phyloP scores from a whole-genome alignment of 805 yeast genomes.

The Ogataea thermomethanolica region DNA sequence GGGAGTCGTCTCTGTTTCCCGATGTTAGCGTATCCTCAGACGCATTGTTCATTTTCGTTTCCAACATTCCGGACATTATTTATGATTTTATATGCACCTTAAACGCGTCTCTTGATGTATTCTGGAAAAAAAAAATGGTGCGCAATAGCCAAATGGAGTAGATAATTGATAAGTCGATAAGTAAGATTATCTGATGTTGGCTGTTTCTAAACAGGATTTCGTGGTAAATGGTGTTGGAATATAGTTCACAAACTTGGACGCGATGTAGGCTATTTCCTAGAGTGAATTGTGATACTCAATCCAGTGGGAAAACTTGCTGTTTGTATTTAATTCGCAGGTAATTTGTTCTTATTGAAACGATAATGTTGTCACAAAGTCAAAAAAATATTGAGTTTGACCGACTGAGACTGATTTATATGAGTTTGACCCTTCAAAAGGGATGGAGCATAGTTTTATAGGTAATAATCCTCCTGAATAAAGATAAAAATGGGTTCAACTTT shows the following conservation, averaged over 20 bases:
- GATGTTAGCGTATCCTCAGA: slow-evolving; percentile 22
- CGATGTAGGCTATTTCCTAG: background rate
- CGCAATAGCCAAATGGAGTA: slow-evolving; percentile 12
- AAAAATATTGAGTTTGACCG: slow-evolving; percentile 1
- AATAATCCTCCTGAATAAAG: slow-evolving; percentile 14
- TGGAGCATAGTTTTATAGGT: slow-evolving; percentile 11
- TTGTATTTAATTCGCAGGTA: slow-evolving; percentile 2
- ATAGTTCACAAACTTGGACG: no score
- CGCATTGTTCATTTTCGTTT: slow-evolving; percentile 13
- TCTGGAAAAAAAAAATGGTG: slow-evolving; percentile 3
- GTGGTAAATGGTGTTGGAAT: no score
- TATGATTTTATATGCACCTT: slow-evolving; percentile 3
- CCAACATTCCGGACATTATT: slow-evolving; percentile 6
- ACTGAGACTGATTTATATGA: slow-evolving; percentile 4
- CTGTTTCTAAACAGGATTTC: background rate
- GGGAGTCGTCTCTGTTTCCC: slow-evolving; percentile 4
- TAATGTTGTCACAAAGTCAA: slow-evolving; percentile 3
- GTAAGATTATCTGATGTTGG: background rate
- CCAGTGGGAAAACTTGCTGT: slow-evolving; percentile 9
- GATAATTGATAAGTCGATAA: slow-evolving; percentile 9
- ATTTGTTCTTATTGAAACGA: slow-evolving; percentile 2
- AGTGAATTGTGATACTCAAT: slow-evolving; percentile 1
- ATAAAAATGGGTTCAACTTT: slow-evolving; percentile 12
- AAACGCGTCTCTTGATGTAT: slow-evolving; percentile 6
- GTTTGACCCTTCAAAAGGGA: slow-evolving; percentile 5